Evolutionary conservation across 2,329 filamentous ascomycete species (phyloP).

Genomic region (Botryotinia calthae): DNA sequence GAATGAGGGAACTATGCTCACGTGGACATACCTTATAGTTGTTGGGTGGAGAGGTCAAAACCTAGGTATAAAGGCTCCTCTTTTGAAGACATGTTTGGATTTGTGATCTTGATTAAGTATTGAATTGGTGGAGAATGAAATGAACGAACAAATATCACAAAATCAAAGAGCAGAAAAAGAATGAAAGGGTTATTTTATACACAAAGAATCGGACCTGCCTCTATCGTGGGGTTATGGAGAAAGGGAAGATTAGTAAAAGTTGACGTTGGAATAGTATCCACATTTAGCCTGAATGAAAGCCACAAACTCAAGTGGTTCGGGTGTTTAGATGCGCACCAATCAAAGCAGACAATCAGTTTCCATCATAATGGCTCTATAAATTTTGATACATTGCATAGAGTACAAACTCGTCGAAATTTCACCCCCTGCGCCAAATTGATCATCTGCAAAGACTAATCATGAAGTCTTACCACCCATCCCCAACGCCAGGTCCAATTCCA

Average conservation of each 20-base stretch:
- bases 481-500: slow-evolving; percentile 21
- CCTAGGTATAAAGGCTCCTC: slow-evolving; percentile 74
- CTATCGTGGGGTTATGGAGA: slow-evolving; percentile 20
- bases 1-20: slow-evolving; percentile 19
- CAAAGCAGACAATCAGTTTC: slow-evolving; percentile 11
- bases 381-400: slow-evolving; percentile 17
- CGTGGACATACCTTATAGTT: slow-evolving; percentile 71
- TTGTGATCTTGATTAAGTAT: slow-evolving; percentile 16
- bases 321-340: slow-evolving; percentile 29
- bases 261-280: slow-evolving; percentile 13
- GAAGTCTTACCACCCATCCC: neutral
- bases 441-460: slow-evolving; percentile 1
- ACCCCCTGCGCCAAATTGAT: slow-evolving; percentile 17
- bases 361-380: slow-evolving; percentile 6
- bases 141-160: neutral
- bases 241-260: slow-evolving; percentile 19
- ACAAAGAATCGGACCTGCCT: slow-evolving; percentile 4
- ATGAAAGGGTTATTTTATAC: neutral
- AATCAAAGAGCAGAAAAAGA: neutral
- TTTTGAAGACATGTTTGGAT: slow-evolving; percentile 39
- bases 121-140: neutral
- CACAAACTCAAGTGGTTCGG: neutral
- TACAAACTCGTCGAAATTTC: neutral
- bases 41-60: slow-evolving; percentile 95
- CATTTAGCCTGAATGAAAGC: slow-evolving; percentile 22